These are phyloP conservation scores for Exophiala xenobiotica DNA, from an alignment of 2,329 filamentous ascomycete species.

Conservation along the genomic window DNA sequence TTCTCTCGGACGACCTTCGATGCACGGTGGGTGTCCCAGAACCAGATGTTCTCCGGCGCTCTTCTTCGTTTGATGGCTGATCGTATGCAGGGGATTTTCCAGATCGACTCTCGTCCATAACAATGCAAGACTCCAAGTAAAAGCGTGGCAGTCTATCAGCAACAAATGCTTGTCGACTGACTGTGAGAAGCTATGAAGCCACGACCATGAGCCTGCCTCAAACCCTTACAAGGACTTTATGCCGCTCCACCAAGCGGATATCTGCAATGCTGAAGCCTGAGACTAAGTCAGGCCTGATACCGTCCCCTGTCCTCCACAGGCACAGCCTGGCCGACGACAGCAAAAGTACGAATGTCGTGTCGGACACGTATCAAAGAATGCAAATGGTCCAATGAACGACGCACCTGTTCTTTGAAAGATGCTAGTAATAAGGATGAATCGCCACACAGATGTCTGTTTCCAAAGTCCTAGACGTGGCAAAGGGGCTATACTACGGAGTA, in stretches of 20 bases:
- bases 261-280: neutral
- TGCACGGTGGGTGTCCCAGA: slow-evolving; percentile 1
- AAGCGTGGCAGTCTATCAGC: neutral
- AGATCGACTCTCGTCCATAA: slow-evolving; percentile 18
- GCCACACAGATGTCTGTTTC: slow-evolving; percentile 1
- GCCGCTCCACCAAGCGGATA: neutral
- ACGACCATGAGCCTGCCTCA: too few relatives aligned
- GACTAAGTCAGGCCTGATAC: slow-evolving; percentile 4
- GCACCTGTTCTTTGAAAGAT: too few relatives aligned
- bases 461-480: slow-evolving; percentile 4
- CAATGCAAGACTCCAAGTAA: neutral
- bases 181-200: neutral
- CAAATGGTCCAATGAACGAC: neutral
- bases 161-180: neutral
- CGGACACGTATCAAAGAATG: slow-evolving; percentile 11
- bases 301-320: neutral
- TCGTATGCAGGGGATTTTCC: slow-evolving; percentile 5
- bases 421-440: too few relatives aligned
- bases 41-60: neutral
- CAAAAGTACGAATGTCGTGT: slow-evolving; percentile 20
- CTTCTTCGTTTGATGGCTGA: slow-evolving; percentile 10
- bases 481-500: neutral
- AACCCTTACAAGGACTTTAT: too few relatives aligned
- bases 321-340: slow-evolving; percentile 20
- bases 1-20: neutral